phyloP scores from a whole-genome alignment of 495 filamentous ascomycete species.

The Articulospora tetracladia region DNA sequence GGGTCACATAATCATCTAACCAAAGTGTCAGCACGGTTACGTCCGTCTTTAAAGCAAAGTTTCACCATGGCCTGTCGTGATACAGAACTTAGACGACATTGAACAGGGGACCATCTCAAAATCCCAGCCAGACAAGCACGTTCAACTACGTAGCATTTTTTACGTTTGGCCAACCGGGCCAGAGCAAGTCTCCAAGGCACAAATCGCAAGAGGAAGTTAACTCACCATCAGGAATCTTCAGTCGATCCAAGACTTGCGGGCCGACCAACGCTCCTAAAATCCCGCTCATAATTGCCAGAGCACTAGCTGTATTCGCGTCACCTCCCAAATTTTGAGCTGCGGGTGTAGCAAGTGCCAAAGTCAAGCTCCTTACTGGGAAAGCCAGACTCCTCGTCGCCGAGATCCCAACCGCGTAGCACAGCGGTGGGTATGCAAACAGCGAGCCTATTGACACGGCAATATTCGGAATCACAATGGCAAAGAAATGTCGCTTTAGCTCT shows the following conservation, averaged over 20 bases:
- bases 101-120: too few species aligned
- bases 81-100: too few species aligned
- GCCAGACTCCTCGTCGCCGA: slow-evolving; percentile 38
- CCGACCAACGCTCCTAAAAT: slow-evolving; percentile 49
- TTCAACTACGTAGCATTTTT: too few species aligned
- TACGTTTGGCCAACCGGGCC: too few species aligned
- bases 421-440: slow-evolving; percentile 45
- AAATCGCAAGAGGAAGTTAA: neutral
- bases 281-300: slow-evolving; percentile 48
- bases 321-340: slow-evolving; percentile 47
- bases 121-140: too few species aligned
- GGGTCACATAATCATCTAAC: slow-evolving; percentile 52
- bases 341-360: slow-evolving; percentile 47
- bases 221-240: slow-evolving; percentile 46
- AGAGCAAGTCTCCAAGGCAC: neutral
- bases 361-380: slow-evolving; percentile 46
- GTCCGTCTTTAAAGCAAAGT: too few species aligned
- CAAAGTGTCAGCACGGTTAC: slow-evolving; percentile 12
- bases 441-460: slow-evolving; percentile 39
- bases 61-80: too few species aligned
- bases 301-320: slow-evolving; percentile 45
- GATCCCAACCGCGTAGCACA: slow-evolving; percentile 46
- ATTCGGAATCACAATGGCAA: slow-evolving; percentile 44
- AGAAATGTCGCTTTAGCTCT: slow-evolving; percentile 43
- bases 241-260: slow-evolving; percentile 31